Conservation (phyloP, 2,329 filamentous ascomycete species). For the Pezicula carpinea region DNA sequence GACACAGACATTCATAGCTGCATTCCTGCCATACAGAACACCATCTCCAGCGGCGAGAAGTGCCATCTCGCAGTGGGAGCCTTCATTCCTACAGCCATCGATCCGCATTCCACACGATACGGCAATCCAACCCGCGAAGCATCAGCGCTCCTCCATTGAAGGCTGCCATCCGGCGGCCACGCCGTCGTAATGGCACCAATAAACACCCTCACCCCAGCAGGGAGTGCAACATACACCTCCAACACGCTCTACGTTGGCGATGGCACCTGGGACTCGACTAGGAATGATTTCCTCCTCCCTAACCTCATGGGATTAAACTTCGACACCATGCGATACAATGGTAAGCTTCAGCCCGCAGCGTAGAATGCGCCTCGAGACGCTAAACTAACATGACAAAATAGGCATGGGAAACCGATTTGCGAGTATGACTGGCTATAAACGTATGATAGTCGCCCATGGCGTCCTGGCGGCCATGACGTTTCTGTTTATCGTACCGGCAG, state of each 20-base stretch:
- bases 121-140: background rate
- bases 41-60: too few relatives aligned
- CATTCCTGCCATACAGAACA: too few relatives aligned
- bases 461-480: slow-evolving; percentile 70
- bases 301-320: slow-evolving; percentile 74
- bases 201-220: slow-evolving; percentile 45
- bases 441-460: slow-evolving; percentile 65
- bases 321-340: slow-evolving; percentile 81
- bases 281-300: slow-evolving; percentile 73
- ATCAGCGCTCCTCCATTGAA: background rate
- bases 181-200: slow-evolving; percentile 24
- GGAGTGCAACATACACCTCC: slow-evolving; percentile 68
- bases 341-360: slow-evolving; percentile 38
- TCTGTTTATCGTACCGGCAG: slow-evolving; percentile 65
- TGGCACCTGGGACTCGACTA: slow-evolving; percentile 76
- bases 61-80: background rate
- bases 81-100: background rate
- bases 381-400: slow-evolving; percentile 12
- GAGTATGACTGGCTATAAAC: slow-evolving; percentile 64
- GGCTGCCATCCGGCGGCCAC: slow-evolving; percentile 15
- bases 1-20: too few relatives aligned
- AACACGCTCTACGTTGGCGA: slow-evolving; percentile 74
- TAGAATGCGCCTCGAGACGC: background rate
- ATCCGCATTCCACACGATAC: background rate
- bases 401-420: slow-evolving; percentile 81